Base-by-base conservation (phyloP, 1,284 basidiomycete genomes). In the Boletus smithii region DNA sequence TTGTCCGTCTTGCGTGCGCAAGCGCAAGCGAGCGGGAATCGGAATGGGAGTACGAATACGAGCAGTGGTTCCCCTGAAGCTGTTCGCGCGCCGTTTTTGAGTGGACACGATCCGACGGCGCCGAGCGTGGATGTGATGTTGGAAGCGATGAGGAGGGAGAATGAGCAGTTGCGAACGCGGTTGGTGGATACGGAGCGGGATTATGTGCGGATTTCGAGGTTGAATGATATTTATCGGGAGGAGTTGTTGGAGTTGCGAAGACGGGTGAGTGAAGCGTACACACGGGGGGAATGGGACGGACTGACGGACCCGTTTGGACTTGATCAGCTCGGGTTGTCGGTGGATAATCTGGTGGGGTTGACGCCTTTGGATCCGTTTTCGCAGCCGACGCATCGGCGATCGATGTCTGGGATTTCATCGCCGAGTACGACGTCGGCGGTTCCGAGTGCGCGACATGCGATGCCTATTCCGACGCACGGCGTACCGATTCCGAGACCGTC, bases 151-250 rank as follows among this genome's bases (percentile, higher is more conserved):
- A 74, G 81, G 29, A 65, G 80, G 48, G 88, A 91, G 70, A 91
- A 91, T 53, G 87, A 88, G 55, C 74, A 80, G 44, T 63, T 91
- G 54, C 67, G 88, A 41, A 74, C 63, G 44, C 70, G 80, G 46
- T 60, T 91, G 39, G 80, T 80, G 6, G 82, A 84, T 37, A 83
- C 81, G 3, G 88, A 91, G 65, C 68, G 84, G 48, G 84, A 88
- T 53, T 89, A 81, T 60, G 76, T 87, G 50, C 77, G 83, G 24
- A 75, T 88, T 44, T 74, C 79, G 45, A 69, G 87, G 54, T 65
- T 89, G 59, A 90, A 89, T 53, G 88, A 91, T 57, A 75, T 88
- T 4, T 91, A 90, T 59, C 73, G 87, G 26, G 86, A 89, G 65
- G 88, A 91, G 65, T 67, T 91, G 49, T 82, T 91, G 49, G 81